A percentile compares a stretch with the other conserved stretches of the same genome.
These are phyloP conservation scores for Paraglomus brasilianum DNA, from an alignment of 192 early-diverging fungal genomes.

Conservation along the genomic window DNA sequence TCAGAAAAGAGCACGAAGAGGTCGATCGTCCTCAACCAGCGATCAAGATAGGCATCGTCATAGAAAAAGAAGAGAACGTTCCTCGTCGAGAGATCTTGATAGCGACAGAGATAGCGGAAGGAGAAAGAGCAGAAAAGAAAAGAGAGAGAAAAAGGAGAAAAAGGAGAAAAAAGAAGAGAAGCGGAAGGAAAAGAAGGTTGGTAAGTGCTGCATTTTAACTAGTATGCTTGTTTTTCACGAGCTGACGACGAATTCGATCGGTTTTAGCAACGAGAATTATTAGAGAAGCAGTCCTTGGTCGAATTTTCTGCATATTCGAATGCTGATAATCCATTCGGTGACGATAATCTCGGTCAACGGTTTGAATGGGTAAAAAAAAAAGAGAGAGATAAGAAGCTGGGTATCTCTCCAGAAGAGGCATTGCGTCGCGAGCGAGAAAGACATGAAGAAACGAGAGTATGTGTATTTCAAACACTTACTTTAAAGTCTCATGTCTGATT, in stretches of 20 bases:
- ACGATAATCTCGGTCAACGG: constrained; percentile 75
- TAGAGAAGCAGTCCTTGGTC: constrained; percentile 18
- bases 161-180: constrained; percentile 37
- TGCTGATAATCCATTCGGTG: constrained; percentile 78
- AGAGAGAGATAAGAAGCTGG: constrained; percentile 73
- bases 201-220: too few species aligned
- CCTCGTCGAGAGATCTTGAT: neutral
- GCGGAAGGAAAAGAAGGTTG: constrained; percentile 33
- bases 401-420: constrained; percentile 58
- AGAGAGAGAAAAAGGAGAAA: neutral
- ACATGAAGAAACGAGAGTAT: constrained; percentile 58
- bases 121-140: neutral
- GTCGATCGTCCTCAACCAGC: too few species aligned
- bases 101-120: constrained; percentile 3
- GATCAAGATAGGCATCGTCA: neutral
- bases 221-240: too few species aligned
- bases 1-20: too few species aligned
- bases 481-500: too few species aligned
- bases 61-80: constrained; percentile 18
- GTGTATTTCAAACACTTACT: too few species aligned
- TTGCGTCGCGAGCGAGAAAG: constrained; percentile 53
- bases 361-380: constrained; percentile 96
- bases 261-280: too few species aligned
- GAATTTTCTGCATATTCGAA: constrained; percentile 63
- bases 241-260: too few species aligned